phyloP scores from a whole-genome alignment of 257 asterid genomes.

The Solanum clarkiae region DNA sequence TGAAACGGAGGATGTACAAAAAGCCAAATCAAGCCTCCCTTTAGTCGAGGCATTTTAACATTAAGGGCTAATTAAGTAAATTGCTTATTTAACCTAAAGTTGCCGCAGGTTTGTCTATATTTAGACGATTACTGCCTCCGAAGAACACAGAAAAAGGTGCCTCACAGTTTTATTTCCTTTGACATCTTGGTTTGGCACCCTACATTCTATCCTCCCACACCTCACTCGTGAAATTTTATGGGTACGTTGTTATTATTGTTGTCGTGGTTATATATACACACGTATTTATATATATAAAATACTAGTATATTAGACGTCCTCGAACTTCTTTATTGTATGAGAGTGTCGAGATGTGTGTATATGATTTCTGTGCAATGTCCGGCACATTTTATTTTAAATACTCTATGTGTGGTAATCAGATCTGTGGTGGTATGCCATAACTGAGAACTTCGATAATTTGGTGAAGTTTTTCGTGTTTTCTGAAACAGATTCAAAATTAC shows the following conservation, averaged over 20 bases:
- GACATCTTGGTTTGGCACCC: no score
- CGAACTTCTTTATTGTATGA: not conserved
- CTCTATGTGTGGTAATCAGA: not conserved
- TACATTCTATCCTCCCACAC: no score
- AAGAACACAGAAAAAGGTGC: not conserved
- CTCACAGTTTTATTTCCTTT: not conserved
- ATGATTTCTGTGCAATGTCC: not conserved
- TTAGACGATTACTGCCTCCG: not conserved
- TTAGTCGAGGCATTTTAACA: no score
- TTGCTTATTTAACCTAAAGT: no score
- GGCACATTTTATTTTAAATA: not conserved
- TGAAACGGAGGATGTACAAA: rapidly evolving
- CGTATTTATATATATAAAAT: not conserved
- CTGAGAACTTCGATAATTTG: not conserved
- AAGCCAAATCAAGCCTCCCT: no score
- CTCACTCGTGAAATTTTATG: no score
- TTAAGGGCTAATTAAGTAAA: not conserved
- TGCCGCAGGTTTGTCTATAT: not conserved
- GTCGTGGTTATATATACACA: not conserved
- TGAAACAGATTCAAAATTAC: no score
- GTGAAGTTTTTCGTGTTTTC: not conserved
- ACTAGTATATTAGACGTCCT: not conserved
- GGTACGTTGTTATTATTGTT: no score
- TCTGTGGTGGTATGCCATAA: not conserved
- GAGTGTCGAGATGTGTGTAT: not conserved